phyloP scores from a whole-genome alignment of 2,329 filamentous ascomycete species.

The Helotiales sp. region DNA sequence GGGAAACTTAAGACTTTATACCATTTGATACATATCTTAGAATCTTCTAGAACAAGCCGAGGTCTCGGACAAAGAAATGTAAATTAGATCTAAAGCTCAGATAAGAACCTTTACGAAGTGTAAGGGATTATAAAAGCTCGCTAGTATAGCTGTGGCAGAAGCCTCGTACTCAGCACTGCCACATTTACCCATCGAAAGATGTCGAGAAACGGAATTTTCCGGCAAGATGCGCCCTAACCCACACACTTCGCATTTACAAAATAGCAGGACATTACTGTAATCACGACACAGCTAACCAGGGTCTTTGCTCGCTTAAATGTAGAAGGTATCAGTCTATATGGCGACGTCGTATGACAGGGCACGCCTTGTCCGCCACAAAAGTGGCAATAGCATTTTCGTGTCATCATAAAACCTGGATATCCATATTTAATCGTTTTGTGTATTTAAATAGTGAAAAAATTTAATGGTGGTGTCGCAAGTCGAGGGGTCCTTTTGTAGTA shows the following conservation, averaged over 20 bases:
- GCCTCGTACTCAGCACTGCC: slow-evolving; percentile 1
- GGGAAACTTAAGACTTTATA: neutral
- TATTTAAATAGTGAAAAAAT: neutral
- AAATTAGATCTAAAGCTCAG: slow-evolving; percentile 9
- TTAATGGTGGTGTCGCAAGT: too few relatives aligned
- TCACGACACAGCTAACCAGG: neutral
- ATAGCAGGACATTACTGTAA: neutral
- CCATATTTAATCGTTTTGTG: neutral
- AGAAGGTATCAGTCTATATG: neutral
- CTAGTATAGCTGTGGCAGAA: slow-evolving; percentile 10
- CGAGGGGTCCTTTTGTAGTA: too few relatives aligned
- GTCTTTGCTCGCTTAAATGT: neutral
- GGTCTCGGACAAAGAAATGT: slow-evolving; percentile 1
- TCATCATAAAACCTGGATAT: neutral
- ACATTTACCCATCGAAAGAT: slow-evolving; percentile 5
- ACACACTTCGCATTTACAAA: neutral
- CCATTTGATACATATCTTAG: slow-evolving; percentile 1
- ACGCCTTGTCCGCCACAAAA: neutral
- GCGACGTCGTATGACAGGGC: neutral
- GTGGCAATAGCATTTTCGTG: neutral
- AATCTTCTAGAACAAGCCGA: slow-evolving; percentile 1
- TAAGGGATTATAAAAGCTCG: slow-evolving; percentile 15
- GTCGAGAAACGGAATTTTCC: neutral
- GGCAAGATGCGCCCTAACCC: neutral
- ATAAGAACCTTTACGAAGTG: slow-evolving; percentile 8